A percentile compares a stretch with the other conserved stretches of the same genome.
phyloP scores from a whole-genome alignment of 495 filamentous ascomycete genomes.

The Bryoglossum gracile region DNA sequence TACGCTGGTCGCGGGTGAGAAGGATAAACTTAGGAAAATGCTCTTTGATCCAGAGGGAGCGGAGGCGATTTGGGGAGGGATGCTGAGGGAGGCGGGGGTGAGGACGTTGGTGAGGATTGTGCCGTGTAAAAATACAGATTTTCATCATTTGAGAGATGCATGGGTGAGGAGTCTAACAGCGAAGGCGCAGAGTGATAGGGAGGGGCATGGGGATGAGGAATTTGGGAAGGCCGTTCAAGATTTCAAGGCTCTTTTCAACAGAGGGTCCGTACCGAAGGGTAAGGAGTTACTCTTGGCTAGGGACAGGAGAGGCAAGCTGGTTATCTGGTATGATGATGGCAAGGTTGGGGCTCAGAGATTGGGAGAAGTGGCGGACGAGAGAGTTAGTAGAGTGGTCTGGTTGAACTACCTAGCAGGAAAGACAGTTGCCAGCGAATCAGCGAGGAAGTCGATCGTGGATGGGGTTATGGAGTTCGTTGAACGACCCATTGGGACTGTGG shows the following conservation, averaged over 20 bases:
- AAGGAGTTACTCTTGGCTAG: conserved; percentile 67
- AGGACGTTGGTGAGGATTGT: conserved; percentile 71
- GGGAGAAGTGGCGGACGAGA: conserved; percentile 67
- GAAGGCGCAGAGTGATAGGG: conserved; percentile 44
- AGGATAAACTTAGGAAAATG: conserved; percentile 55
- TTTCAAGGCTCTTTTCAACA: conserved; percentile 72
- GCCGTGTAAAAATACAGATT: conserved; percentile 83
- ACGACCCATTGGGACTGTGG: conserved; percentile 79
- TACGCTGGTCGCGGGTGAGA: conserved; percentile 72
- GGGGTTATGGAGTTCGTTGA: conserved; percentile 84
- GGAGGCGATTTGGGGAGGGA: conserved; percentile 61
- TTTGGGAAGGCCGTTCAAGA: conserved; percentile 61
- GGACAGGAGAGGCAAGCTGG: conserved; percentile 56
- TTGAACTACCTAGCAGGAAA: conserved; percentile 82
- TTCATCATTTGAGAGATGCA: conserved; percentile 82
- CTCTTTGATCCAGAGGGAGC: conserved; percentile 64
- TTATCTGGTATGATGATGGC: conserved; percentile 60
- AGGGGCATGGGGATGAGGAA: conserved; percentile 54
- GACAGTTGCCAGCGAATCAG: conserved; percentile 77
- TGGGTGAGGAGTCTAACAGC: conserved; percentile 79
- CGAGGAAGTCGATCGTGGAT: conserved; percentile 74
- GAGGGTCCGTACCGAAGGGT: conserved; percentile 66
- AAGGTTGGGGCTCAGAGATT: conserved; percentile 43
- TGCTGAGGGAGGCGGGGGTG: conserved; percentile 55
- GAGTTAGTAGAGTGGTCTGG: conserved; percentile 77